Evolutionary conservation across 495 filamentous ascomycete species (phyloP).

Genomic region (Annulohypoxylon stygium): DNA sequence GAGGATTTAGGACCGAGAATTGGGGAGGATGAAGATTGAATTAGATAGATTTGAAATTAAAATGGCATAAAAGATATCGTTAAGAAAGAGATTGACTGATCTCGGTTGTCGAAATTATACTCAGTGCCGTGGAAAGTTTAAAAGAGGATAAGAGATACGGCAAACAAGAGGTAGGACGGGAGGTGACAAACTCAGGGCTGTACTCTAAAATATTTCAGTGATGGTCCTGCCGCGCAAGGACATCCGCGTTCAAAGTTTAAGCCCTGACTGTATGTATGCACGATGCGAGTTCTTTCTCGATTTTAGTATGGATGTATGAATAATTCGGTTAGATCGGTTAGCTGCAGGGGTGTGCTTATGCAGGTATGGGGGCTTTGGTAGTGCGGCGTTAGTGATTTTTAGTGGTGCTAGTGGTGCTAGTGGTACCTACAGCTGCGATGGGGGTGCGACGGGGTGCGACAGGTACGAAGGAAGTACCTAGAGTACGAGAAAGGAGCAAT

Average conservation of each 20-base stretch:
- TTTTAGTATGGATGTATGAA: conserved; percentile 1
- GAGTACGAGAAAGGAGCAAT: conserved; percentile 2
- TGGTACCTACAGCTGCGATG: neutral
- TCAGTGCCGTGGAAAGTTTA: neutral
- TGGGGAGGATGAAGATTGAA: conserved; percentile 1
- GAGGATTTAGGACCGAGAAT: neutral
- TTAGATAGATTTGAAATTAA: neutral
- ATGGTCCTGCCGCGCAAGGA: conserved; percentile 35
- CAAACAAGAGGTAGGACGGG: neutral
- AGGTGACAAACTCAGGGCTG: neutral
- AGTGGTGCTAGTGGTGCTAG: neutral
- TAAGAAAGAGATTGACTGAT: neutral
- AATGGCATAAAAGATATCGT: neutral
- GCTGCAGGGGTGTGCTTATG: neutral
- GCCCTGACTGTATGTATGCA: conserved; percentile 3
- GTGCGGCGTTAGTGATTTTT: neutral
- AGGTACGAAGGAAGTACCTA: conserved; percentile 5
- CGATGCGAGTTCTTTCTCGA: conserved; percentile 5
- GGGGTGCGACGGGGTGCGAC: neutral
- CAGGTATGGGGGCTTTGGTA: neutral
- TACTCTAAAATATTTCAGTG: conserved; percentile 30
- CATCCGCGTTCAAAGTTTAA: conserved; percentile 24
- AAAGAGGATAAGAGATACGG: conserved; percentile 9
- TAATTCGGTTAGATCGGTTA: conserved; percentile 2
- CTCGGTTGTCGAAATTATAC: neutral